A percentile compares a stretch with the other conserved stretches of the same genome.
These are phyloP conservation scores for Candolleomyces eurysporus DNA, from an alignment of 768 basidiomycete genomes.

Conservation along the genomic window DNA sequence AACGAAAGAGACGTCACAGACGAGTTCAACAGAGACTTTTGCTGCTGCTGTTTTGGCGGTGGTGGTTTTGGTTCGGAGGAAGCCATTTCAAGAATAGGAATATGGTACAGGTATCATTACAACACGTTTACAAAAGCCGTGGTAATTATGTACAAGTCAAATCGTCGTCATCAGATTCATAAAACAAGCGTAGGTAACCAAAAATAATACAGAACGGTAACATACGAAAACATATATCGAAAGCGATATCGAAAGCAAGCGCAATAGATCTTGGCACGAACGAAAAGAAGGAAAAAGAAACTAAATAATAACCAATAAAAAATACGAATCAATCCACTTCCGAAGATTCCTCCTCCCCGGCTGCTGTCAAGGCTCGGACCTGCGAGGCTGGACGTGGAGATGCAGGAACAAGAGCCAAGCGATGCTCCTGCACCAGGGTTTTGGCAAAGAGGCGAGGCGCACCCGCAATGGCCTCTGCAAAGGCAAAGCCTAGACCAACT, in stretches of 20 bases:
- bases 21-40: constrained; percentile 25
- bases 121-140: background rate
- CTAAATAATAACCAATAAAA: constrained; percentile 1
- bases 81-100: background rate
- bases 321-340: constrained; percentile 8
- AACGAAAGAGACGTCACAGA: constrained; percentile 51
- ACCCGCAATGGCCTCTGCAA: constrained; percentile 58
- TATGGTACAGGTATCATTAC: background rate
- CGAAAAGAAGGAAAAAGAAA: background rate
- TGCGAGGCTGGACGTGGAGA: background rate
- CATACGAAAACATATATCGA: background rate
- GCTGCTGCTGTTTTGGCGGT: background rate
- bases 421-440: constrained; percentile 25
- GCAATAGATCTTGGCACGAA: background rate
- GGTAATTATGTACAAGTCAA: background rate
- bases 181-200: background rate
- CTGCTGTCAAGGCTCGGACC: constrained; percentile 1
- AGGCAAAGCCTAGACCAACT: constrained; percentile 61
- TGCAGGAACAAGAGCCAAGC: constrained; percentile 8
- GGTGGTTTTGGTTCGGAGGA: background rate
- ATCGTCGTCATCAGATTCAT: background rate
- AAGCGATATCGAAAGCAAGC: background rate
- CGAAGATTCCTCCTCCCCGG: constrained; percentile 7
- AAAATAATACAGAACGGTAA: background rate
- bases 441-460: constrained; percentile 40